These are phyloP conservation scores for Dalbergia oliveri DNA, from an alignment of 306 rosid genomes.

Conservation along the genomic window DNA sequence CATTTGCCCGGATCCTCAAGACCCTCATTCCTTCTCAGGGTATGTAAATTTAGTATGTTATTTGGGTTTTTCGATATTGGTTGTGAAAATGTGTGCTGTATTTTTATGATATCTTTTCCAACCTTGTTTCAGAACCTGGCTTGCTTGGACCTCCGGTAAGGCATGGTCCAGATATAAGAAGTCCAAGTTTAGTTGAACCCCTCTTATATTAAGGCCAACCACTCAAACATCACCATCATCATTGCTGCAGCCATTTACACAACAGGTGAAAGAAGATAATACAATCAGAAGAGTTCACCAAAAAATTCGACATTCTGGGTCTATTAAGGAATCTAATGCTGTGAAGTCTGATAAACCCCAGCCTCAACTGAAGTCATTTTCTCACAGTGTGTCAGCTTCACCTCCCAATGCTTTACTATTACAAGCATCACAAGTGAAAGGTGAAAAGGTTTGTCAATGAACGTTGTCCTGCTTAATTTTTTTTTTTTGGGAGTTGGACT, in stretches of 20 bases:
- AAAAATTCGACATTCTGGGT: conserved; percentile 56
- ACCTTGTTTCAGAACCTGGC: conserved; percentile 72
- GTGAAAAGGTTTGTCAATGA: too few species aligned
- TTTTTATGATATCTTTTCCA: conserved; percentile 42
- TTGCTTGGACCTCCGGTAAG: conserved; percentile 84
- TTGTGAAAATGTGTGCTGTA: conserved; percentile 38
- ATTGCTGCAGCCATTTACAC: conserved; percentile 64
- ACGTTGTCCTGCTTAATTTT: too few species aligned
- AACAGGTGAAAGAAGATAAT: conserved; percentile 76
- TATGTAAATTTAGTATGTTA: conserved; percentile 48
- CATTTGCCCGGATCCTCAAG: conserved; percentile 23
- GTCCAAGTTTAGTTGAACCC: too few species aligned
- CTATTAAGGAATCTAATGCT: conserved; percentile 61
- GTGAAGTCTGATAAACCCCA: conserved; percentile 63
- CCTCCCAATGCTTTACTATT: too few species aligned
- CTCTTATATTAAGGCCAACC: conserved; percentile 53
- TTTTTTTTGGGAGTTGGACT: too few species aligned
- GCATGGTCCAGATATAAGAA: conserved; percentile 46
- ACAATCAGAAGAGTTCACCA: conserved; percentile 55
- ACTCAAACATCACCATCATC: conserved; percentile 57
- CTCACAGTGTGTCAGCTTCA: conserved; percentile 12
- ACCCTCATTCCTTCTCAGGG: conserved; percentile 73
- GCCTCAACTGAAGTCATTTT: conserved; percentile 56
- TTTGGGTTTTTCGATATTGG: conserved; percentile 26
- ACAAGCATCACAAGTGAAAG: too few species aligned